These are phyloP conservation scores for Cladophialophora psammophila DNA, from an alignment of 2,329 filamentous ascomycete genomes.

Conservation along the genomic window DNA sequence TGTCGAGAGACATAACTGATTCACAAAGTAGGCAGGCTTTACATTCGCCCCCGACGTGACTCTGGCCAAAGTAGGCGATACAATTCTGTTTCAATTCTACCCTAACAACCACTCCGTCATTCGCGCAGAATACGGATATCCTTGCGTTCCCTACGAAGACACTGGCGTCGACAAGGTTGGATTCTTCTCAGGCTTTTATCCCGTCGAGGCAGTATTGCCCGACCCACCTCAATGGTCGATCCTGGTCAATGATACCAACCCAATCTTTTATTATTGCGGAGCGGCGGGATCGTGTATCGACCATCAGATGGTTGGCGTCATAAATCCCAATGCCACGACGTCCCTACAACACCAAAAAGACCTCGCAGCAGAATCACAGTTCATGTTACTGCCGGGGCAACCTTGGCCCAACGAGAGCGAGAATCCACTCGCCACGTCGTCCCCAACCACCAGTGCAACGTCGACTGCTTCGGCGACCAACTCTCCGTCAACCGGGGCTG, in stretches of 20 bases:
- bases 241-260: conserved; percentile 66
- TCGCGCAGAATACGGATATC: conserved; percentile 64
- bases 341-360: conserved; percentile 36
- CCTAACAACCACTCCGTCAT: conserved; percentile 71
- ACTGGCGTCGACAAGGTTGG: conserved; percentile 57
- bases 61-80: conserved; percentile 36
- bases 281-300: conserved; percentile 69
- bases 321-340: conserved; percentile 64
- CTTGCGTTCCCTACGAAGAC: conserved; percentile 69
- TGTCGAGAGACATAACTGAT: conserved; percentile 6
- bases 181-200: conserved; percentile 63
- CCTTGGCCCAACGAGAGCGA: conserved; percentile 35
- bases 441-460: conserved; percentile 18
- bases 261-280: conserved; percentile 74
- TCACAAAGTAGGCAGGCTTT: conserved; percentile 29
- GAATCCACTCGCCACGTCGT: conserved; percentile 26
- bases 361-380: conserved; percentile 31
- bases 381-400: conserved; percentile 39
- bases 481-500: conserved; percentile 2
- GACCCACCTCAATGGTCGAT: conserved; percentile 52
- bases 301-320: conserved; percentile 76
- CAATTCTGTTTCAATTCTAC: conserved; percentile 63
- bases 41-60: conserved; percentile 39
- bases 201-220: conserved; percentile 56
- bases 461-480: conserved; percentile 3